phyloP scores from a whole-genome alignment of 805 yeast genomes.

The Debaryomyces tyrocola region DNA sequence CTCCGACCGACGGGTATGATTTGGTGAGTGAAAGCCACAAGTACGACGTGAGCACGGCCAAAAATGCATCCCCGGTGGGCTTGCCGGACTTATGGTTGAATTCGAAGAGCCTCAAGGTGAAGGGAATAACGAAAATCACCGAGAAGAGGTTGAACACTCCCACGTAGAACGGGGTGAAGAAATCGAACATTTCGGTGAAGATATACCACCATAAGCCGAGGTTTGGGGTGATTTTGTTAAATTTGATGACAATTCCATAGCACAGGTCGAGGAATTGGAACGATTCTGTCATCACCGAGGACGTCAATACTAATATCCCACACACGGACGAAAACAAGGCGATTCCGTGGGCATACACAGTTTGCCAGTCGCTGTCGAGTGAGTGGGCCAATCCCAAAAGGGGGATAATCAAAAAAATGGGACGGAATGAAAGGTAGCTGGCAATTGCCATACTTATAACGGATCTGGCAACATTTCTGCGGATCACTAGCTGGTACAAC shows the following conservation, averaged over 20 bases:
- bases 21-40: conserved; percentile 62
- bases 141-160: conserved; percentile 80
- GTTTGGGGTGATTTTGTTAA: conserved; percentile 80
- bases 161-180: conserved; percentile 78
- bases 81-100: conserved; percentile 3
- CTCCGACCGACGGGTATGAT: conserved; percentile 85
- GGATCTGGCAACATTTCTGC: conserved; percentile 40
- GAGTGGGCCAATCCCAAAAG: conserved; percentile 37
- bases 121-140: conserved; percentile 66
- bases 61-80: conserved; percentile 50
- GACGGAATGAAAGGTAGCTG: conserved; percentile 61
- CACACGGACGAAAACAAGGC: conserved; percentile 16
- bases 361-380: background rate
- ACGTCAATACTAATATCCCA: conserved; percentile 22
- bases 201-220: conserved; percentile 98
- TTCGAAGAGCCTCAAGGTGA: conserved; percentile 64
- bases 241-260: conserved; percentile 58
- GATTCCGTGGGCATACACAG: conserved; percentile 17
- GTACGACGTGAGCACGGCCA: conserved; percentile 46
- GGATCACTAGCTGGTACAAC: conserved; percentile 45
- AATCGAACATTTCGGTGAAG: conserved; percentile 92
- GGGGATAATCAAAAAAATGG: conserved; percentile 62
- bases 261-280: conserved; percentile 26
- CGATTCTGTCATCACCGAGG: conserved; percentile 27
- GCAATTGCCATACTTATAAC: conserved; percentile 60